Base-by-base conservation (phyloP, 1,139 yeast genomes). In the Geotrichum histeridarum region DNA sequence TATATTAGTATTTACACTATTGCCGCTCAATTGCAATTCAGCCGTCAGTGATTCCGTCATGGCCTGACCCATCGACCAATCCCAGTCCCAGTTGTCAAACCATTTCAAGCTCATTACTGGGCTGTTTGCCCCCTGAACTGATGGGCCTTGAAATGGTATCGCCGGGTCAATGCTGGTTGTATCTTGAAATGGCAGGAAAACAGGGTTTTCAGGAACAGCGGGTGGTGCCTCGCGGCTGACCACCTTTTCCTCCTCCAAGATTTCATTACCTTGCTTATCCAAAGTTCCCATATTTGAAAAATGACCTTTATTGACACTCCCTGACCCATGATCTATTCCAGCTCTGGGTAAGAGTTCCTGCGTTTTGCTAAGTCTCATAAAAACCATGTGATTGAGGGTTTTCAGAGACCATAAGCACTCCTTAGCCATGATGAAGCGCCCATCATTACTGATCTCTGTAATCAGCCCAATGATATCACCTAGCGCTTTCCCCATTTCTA, bases 391-490 rank as follows among this genome's bases (percentile, higher is more conserved):
- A 61, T 80, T 81, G 51, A 81, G 70, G 72, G 77, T 79, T 58
- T 80, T 80, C 41, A 83, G 65, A 0, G 82, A 83, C 88, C 88
- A 83, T 32, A 80, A 65, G 63, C 85, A 80, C 63, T 83, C 87
- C 52, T 75, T 73, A 9, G 79, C 81, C 88, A 83, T 83, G 48
- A 74, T 76, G 63, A 78, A 79, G 53, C 82, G 66, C 51, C 75
- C 78, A 46, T 72, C 72, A 35, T 69, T 64, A 6, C 74, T 62
- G 11, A 77, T 63, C 54, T 68, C 68, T 17, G 77, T 77, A 46
- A 74, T 62, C 1, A 70, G 54, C 8, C 54, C 53, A 51, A 71
- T 63, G 4, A 69, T 66, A 35, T 59, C 53, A 7, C 55, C 33
- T 14, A 72, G 59, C 22, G 64, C 62, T 5, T 55, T 47, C 4